phyloP scores from a whole-genome alignment of 495 filamentous ascomycete species.

The Aspergillus bertholletiae region DNA sequence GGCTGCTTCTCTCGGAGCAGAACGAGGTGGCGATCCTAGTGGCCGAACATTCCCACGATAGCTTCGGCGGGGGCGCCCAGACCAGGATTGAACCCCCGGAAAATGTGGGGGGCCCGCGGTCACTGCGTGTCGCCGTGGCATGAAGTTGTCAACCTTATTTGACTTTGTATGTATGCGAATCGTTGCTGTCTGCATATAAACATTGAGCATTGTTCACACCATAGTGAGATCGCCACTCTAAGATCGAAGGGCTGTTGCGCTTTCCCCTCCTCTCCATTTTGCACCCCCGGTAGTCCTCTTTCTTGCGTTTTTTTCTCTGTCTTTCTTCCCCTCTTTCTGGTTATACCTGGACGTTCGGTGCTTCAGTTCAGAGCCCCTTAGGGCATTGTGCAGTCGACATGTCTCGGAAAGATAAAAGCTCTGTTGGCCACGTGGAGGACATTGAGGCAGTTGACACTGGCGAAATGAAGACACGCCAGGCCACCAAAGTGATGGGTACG shows the following conservation, averaged over 20 bases:
- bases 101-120: no score
- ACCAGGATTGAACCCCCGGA: no score
- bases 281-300: not conserved
- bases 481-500: constrained; percentile 23
- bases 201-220: not conserved
- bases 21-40: not conserved
- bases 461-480: not conserved
- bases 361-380: no score
- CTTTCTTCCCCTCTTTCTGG: no score
- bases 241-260: no score
- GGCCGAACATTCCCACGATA: not conserved
- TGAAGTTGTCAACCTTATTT: not conserved
- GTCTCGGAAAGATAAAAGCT: constrained; percentile 4
- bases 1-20: not conserved
- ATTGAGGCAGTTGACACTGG: constrained; percentile 7
- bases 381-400: no score
- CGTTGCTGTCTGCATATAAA: not conserved
- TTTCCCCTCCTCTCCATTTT: not conserved
- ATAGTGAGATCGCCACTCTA: no score
- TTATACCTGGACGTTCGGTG: no score
- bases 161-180: not conserved
- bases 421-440: constrained; percentile 19
- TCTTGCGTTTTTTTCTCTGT: not conserved
- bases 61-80: not conserved
- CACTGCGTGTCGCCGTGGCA: not conserved